These are phyloP conservation scores for Copromyces sp. DNA, from an alignment of 495 filamentous ascomycete genomes.

Conservation along the genomic window DNA sequence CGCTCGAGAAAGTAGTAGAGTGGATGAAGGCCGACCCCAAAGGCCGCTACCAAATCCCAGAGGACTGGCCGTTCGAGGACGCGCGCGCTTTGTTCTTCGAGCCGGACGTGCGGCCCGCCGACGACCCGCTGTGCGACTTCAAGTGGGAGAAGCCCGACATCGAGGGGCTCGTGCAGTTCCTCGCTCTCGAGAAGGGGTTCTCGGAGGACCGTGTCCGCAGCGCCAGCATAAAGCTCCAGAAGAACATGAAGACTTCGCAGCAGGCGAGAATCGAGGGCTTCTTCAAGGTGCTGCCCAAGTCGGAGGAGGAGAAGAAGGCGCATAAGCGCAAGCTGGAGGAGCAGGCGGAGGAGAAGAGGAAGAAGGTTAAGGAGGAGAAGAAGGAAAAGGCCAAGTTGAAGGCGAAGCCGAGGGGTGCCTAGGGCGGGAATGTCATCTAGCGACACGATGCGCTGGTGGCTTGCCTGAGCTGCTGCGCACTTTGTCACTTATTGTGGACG, in stretches of 20 bases:
- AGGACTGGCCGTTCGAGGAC: slow-evolving; percentile 89
- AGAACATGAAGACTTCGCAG: slow-evolving; percentile 80
- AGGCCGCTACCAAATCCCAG: slow-evolving; percentile 71
- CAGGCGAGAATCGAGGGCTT: slow-evolving; percentile 93
- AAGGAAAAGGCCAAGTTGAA: slow-evolving; percentile 88
- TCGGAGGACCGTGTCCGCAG: slow-evolving; percentile 82
- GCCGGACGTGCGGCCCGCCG: slow-evolving; percentile 79
- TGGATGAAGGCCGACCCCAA: slow-evolving; percentile 55
- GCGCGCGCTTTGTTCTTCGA: slow-evolving; percentile 84
- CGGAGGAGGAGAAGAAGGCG: slow-evolving; percentile 66
- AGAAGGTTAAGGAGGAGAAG: slow-evolving; percentile 83
- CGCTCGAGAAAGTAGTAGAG: slow-evolving; percentile 77
- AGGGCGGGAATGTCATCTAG: slow-evolving; percentile 4
- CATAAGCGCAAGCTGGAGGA: slow-evolving; percentile 90
- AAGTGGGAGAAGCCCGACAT: slow-evolving; percentile 93
- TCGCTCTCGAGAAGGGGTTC: slow-evolving; percentile 93
- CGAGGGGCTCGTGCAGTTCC: slow-evolving; percentile 76
- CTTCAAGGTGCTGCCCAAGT: slow-evolving; percentile 89
- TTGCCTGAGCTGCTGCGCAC: background rate
- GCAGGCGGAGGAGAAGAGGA: slow-evolving; percentile 81
- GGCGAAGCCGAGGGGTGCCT: slow-evolving; percentile 57
- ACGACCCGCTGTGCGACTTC: slow-evolving; percentile 83
- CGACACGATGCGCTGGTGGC: background rate
- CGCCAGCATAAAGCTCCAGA: slow-evolving; percentile 64
- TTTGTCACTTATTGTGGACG: background rate